Evolutionary conservation across 257 asterid genomes (phyloP), one percentile per base, ranked within the genome.

Genomic region (Capsicum rhomboideum): DNA sequence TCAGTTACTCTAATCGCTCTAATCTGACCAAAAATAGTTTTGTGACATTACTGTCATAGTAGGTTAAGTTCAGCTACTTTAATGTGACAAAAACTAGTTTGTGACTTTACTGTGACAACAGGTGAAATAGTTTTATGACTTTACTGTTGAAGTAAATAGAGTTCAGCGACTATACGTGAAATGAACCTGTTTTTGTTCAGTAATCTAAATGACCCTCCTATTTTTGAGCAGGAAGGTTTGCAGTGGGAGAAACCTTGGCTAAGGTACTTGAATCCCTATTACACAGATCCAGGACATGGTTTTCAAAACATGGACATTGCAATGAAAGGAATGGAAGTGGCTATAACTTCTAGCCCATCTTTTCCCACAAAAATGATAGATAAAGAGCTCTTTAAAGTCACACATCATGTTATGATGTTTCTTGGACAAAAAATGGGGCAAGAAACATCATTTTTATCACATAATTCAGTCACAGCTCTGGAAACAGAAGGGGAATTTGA

Each of bases 181-280:
- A 42, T 11, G 0, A 37, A 75, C 16, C 6, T 8, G 21, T 16
- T 26, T 0, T 49, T 23, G 80, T 7, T 46, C 42, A 23, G 14
- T 49, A 75, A 26, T 26, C 26, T 49, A 75, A 49, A 75, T 3
- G 21, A 14, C 44, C 8, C 26, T 29, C 26, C 16, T 63, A 63
- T 34, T 3, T 75, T 9, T 68, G 50, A 68, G 50, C 91, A 94
- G 98, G 94, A 89, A 18, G 97, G 93, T 18, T 74, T 93, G 85
- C 40, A 82, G 52, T 92, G 97, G 97, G 98, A 94, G 89, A 92
- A 86, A 84, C 90, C 92, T 0, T 91, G 92, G 93, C 84, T 88
- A 26, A 72, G 80, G 31, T 58, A 37, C 68, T 84, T 74, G 18
- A 88, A 82, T 61, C 86, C 67, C 18, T 40, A 77, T 18, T 52